Evolutionary conservation across 2,329 filamentous ascomycete genomes (phyloP), one percentile per base, ranked within the genome.

Genomic region (Botrytis aclada): DNA sequence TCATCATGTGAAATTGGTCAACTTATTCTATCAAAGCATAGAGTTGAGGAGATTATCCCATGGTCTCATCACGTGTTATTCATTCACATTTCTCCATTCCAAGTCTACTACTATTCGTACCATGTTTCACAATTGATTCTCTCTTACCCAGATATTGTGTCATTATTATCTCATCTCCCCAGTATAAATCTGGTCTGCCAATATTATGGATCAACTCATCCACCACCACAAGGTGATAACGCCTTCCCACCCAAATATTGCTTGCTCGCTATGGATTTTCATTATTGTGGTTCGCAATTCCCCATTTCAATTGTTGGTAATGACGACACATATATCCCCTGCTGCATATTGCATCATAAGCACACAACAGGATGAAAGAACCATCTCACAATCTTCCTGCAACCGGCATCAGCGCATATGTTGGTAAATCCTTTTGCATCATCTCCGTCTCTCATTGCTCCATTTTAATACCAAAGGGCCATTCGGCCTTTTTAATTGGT

Each of bases 341-440:
- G 64, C 29, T 54, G 22, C 32, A 41, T 39, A 67, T 67, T 67
- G 39, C 64, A 67, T 67, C 64, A 67, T 67, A 67, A 25, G n/a
- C n/a, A n/a, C 22, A 12, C 18, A 6, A 39, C 14, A 66, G 29
- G 45, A 47, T 39, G 64, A 18, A 37, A 34, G 20, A 54, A 37
- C 51, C 51, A 54, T n/a, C 63, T 39, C 43, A 37, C 29, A 66
- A 62, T 39, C 34, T 39, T 39, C 25, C 60, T 41, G 58, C 34
- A 61, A 37, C 32, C 22, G 34, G 58, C 58, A 16, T 61, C 58
- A 54, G 47, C 58, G 58, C 58, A 37, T 22, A 61, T 61, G 34
- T 61, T 61, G 34, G 58, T 37, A 25, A 16, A 61, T 37, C 34
- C 58, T n/a, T 39, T 39, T n/a, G 60, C 60, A 63, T 63, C 37